Evolutionary conservation across 805 yeast genomes (phyloP), one percentile per base, ranked within the genome.

Genomic region (Hanseniaspora pseudoguilliermondii): DNA sequence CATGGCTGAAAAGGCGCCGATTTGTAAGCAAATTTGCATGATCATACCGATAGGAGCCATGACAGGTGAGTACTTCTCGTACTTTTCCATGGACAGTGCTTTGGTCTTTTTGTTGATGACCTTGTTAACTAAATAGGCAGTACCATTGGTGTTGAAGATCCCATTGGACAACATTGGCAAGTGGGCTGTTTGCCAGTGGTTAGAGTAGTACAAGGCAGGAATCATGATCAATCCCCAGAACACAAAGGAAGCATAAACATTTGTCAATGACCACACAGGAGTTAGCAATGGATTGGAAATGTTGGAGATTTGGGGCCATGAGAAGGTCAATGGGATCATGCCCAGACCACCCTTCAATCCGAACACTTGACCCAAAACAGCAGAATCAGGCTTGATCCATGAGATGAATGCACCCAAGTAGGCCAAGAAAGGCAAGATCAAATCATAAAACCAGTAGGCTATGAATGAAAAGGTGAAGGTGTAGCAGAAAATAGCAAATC

Each of bases 341-440:
- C 86, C 88, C 58, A 83, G 68, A 15, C 90, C 90, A 16, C 78
- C 68, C 10, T 69, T 59, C 7, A 77, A 71, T 49, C 91, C 91
- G 60, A 83, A 83, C 18, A 84, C 69, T 62, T 80, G 84, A 61
- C 80, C 82, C 21, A 83, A 74, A n/a, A 75, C 73, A 53, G 76
- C 76, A 63, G 80, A 80, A 44, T 79, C 66, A n/a, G 77, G 77
- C 23, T 72, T 73, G 48, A 81, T 80, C 88, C 89, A 83, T 21
- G 83, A 73, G 43, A 81, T 77, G 74, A 83, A 81, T 25, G 69
- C 63, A 13, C 79, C 74, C 62, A 84, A 81, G 60, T 73, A 71
- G 2, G 84, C 76, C 58, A 84, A 68, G 16, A 79, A 84, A 34
- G 74, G 74, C 66, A 80, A 78, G 42, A 83, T 68, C 64, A 71